Conservation (phyloP, 192 early-diverging fungal species). For the Podila epicladia region DNA sequence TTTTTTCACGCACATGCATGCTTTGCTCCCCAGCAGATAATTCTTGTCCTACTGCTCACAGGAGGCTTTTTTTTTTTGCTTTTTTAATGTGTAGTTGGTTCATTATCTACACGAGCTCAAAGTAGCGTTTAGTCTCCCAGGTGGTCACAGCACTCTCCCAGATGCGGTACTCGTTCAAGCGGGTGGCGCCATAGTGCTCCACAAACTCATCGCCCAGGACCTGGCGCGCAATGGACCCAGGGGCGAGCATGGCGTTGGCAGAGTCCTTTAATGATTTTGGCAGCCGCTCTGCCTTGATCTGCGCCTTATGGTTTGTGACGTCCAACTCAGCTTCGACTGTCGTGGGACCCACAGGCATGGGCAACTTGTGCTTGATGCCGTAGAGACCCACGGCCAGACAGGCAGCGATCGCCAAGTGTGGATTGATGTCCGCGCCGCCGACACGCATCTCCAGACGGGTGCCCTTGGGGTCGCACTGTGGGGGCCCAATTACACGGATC, state of each 20-base stretch:
- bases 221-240: slow-evolving; percentile 71
- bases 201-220: slow-evolving; percentile 82
- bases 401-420: slow-evolving; percentile 76
- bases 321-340: slow-evolving; percentile 23
- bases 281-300: slow-evolving; percentile 48
- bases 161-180: slow-evolving; percentile 76
- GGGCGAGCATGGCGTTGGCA: slow-evolving; percentile 65
- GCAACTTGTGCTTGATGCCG: slow-evolving; percentile 68
- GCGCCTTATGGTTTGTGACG: slow-evolving; percentile 11
- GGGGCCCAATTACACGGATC: slow-evolving; percentile 77
- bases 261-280: slow-evolving; percentile 76
- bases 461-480: slow-evolving; percentile 64
- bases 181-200: slow-evolving; percentile 79
- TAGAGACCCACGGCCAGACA: slow-evolving; percentile 74
- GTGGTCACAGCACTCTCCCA: slow-evolving; percentile 80
- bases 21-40: no score
- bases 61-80: neutral
- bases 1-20: no score
- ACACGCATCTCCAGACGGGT: slow-evolving; percentile 83
- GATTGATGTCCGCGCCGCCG: slow-evolving; percentile 80
- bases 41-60: no score
- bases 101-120: slow-evolving; percentile 66
- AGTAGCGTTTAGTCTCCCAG: slow-evolving; percentile 76
- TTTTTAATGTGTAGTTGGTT: no score
- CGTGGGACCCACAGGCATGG: slow-evolving; percentile 51